A percentile compares a stretch with the other conserved stretches of the same genome.
phyloP scores from a whole-genome alignment of 768 basidiomycete species.

The Tubosaeta sp. region DNA sequence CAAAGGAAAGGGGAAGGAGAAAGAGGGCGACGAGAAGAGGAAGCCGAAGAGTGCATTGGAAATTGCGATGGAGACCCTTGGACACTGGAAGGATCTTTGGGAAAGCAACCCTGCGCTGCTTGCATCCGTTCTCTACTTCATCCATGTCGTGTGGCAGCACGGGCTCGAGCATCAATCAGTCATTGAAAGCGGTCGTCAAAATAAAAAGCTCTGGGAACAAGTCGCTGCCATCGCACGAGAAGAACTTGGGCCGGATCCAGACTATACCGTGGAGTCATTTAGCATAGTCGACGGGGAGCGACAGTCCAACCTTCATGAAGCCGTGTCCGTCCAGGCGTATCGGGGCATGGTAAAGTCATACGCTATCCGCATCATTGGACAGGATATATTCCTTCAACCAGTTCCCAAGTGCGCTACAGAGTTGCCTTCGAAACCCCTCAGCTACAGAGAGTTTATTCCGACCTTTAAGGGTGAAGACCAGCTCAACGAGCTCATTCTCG shows the following conservation, averaged over 20 bases:
- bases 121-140: conserved; percentile 68
- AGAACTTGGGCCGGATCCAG: conserved; percentile 72
- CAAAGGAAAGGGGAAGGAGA: conserved; percentile 37
- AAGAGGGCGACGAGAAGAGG: conserved; percentile 19
- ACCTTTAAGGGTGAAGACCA: conserved; percentile 60
- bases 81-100: conserved; percentile 72
- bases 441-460: conserved; percentile 53
- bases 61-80: conserved; percentile 62
- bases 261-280: conserved; percentile 54
- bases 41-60: conserved; percentile 56
- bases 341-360: conserved; percentile 68
- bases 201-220: conserved; percentile 66
- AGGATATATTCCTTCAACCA: conserved; percentile 66
- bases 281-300: conserved; percentile 32
- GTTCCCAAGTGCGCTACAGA: conserved; percentile 36
- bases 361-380: conserved; percentile 67
- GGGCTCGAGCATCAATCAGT: conserved; percentile 64
- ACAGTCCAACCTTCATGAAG: conserved; percentile 57
- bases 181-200: conserved; percentile 52
- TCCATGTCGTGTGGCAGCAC: conserved; percentile 77
- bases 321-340: conserved; percentile 61
- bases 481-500: conserved; percentile 59
- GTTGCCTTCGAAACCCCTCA: conserved; percentile 48
- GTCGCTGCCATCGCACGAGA: conserved; percentile 58
- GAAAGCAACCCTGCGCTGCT: conserved; percentile 73